Base-by-base conservation (phyloP, 1,284 basidiomycete species). In the Naganishia sp. region DNA sequence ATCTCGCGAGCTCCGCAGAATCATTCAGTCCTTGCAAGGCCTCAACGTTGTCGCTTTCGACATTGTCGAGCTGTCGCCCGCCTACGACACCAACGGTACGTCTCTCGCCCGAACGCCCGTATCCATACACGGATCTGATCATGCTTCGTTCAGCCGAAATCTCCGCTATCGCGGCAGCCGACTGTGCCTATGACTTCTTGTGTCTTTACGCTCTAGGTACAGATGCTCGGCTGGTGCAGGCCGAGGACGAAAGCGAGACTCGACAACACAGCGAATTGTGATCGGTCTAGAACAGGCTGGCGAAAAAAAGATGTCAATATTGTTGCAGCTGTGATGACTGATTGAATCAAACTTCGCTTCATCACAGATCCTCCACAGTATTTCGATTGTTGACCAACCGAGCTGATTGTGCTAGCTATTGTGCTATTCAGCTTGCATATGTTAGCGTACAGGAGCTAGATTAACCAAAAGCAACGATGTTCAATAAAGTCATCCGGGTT, bases 161-260 rank as follows among this genome's bases (percentile, higher is more conserved):
- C 21, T 77, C 78, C 1, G 74, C 73, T 32, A 77, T 78, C 63
- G 76, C 75, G 15, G 78, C 78, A 4, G 77, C 78, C 6, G 78
- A 79, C 61, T 72, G 77, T 54, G 74, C 75, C 1, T 73, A 72
- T 43, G 77, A 78, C 58, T 75, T 77, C 63, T 47, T 78, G 32
- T 62, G 69, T 11, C 70, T 72, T 11, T 62, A 52, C 41, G 51
- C 60, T 52, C 49, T 62, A 6, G 60, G 60, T 18, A 53, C 51
- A 18, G 60, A 62, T 51, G 60, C 41, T 4, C 41, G 52, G 35
- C 60, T 53, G 21, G 47, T 51, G 17, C 10, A 43, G 23, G 60
- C 28, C 13, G 60, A 62, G 23, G 51, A 23, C 11, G 60, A 51
- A 23, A 28, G 39, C 11, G 35, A 25, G 15, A 25, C 35, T 23